Evolutionary conservation across 768 basidiomycete genomes (phyloP).

Genomic region (Amanita molliuscula): DNA sequence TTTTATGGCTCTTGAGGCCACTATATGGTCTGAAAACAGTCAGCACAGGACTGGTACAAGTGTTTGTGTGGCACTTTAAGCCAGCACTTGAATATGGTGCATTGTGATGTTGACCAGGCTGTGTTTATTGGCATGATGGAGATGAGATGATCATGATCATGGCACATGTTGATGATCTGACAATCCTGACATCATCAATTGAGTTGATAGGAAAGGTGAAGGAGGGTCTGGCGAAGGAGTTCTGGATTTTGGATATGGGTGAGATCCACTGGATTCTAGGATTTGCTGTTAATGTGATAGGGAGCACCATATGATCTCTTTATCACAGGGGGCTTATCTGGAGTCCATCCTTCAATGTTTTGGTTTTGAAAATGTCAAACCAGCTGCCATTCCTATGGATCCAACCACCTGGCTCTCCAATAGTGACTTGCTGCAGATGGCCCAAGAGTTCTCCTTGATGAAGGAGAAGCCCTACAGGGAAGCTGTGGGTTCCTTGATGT

Average conservation of each 20-base stretch:
- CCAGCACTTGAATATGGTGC: neutral
- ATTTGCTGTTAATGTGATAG: neutral
- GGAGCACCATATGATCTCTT: neutral
- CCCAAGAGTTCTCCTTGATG: neutral
- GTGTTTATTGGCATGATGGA: neutral
- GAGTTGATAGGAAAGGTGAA: neutral
- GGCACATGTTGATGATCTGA: too few species aligned
- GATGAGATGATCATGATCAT: neutral
- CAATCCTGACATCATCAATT: neutral
- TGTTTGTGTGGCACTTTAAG: neutral
- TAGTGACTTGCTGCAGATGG: neutral
- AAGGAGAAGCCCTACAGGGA: too few species aligned
- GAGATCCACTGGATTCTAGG: neutral
- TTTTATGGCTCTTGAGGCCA: conserved; percentile 1
- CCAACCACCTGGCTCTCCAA: neutral
- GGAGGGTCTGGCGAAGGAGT: neutral
- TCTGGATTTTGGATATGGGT: neutral
- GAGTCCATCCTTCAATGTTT: neutral
- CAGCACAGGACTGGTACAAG: conserved; percentile 2
- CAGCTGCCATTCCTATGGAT: neutral
- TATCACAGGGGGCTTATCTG: neutral
- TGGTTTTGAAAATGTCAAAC: neutral
- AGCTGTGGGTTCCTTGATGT: too few species aligned
- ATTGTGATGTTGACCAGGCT: neutral
- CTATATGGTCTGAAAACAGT: conserved; percentile 9